These are phyloP conservation scores for Arctostaphylos glauca DNA, from an alignment of 148 eudicot species.

Conservation along the genomic window DNA sequence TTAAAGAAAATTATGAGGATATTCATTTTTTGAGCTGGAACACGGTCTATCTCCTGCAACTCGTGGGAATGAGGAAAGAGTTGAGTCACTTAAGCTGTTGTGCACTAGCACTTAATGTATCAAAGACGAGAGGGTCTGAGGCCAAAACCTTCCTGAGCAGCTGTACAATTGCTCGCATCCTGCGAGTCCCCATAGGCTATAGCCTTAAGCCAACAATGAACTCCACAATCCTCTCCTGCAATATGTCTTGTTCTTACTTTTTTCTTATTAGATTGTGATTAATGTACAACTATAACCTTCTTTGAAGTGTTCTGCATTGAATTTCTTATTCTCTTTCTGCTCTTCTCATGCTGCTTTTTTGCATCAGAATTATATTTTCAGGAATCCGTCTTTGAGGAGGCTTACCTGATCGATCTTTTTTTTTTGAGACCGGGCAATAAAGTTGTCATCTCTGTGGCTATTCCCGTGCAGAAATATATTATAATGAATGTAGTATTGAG, in stretches of 20 bases:
- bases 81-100: too few relatives aligned
- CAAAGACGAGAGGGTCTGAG: too few relatives aligned
- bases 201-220: too few relatives aligned
- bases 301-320: background rate
- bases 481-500: background rate
- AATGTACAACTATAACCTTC: too few relatives aligned
- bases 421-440: background rate
- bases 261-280: background rate
- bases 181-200: too few relatives aligned
- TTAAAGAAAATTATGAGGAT: background rate
- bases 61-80: too few relatives aligned
- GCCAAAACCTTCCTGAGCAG: too few relatives aligned
- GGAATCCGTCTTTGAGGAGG: background rate
- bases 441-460: constrained; percentile 6
- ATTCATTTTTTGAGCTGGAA: background rate
- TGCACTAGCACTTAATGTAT: too few relatives aligned
- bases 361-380: background rate
- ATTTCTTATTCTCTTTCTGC: background rate
- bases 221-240: background rate
- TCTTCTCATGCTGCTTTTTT: background rate
- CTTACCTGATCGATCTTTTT: background rate
- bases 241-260: background rate
- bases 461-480: background rate
- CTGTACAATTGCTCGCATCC: too few relatives aligned
- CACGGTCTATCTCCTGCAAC: background rate